These are phyloP conservation scores for Backusella australiensis DNA, from an alignment of 192 early-diverging fungal species.

Conservation along the genomic window DNA sequence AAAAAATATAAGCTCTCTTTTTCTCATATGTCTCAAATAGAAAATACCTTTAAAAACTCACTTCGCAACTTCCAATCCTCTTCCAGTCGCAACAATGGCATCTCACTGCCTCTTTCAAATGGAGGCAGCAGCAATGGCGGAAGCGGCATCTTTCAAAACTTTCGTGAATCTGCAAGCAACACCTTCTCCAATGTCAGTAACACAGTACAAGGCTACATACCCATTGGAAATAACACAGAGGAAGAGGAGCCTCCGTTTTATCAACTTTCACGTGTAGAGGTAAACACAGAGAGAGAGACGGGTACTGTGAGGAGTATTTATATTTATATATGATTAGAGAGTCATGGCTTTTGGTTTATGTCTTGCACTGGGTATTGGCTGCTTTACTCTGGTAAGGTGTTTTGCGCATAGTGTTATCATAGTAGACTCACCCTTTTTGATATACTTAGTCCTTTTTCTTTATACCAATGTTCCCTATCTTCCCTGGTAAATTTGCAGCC, in stretches of 20 bases:
- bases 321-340: conserved; percentile 13
- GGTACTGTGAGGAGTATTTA: neutral
- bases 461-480: conserved; percentile 59
- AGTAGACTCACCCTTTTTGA: neutral
- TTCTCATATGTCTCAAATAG: conserved; percentile 25
- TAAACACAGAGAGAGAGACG: neutral
- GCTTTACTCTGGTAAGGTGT: conserved; percentile 31
- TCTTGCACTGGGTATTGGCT: conserved; percentile 44
- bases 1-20: neutral
- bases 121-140: neutral
- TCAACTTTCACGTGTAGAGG: conserved; percentile 42
- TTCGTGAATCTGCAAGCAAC: conserved; percentile 26
- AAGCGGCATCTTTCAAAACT: conserved; percentile 7
- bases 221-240: conserved; percentile 25
- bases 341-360: conserved; percentile 51
- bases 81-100: neutral
- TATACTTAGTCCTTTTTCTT: conserved; percentile 51
- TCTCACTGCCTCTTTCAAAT: conserved; percentile 25
- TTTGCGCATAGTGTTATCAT: neutral
- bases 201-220: conserved; percentile 42
- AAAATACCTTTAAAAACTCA: conserved; percentile 47
- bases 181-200: conserved; percentile 34
- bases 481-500: conserved; percentile 76
- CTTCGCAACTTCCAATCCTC: conserved; percentile 43
- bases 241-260: conserved; percentile 40